Evolutionary conservation across 2,329 filamentous ascomycete species (phyloP), one percentile per base, ranked within the genome.

Genomic region (Xylariaceae sp.): DNA sequence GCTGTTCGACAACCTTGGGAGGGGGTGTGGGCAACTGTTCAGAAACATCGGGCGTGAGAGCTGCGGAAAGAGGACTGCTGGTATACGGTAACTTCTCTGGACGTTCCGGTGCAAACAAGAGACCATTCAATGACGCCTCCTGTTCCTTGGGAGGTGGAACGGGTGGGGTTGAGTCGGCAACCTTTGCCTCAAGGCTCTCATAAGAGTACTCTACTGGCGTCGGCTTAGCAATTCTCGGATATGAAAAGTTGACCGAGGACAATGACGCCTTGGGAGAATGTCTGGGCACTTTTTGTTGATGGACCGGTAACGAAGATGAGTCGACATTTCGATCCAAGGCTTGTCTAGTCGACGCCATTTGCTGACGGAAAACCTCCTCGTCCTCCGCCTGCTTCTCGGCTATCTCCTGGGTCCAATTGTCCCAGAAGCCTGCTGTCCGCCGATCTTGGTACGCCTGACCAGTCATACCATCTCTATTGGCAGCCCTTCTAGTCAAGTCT

Each of bases 401-500:
- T 49, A 69, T 75, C 74, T 72, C 58, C 8, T 60, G 51, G 4
- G 75, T 71, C 75, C 74, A 77, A 35, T 74, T 69, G n/a, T 77
- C 75, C 77, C 77, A 80, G 34, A 75, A 69, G 0, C 75, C 76
- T 1, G 75, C 75, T 39, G 69, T 73, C 8, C 85, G 78, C 47
- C 83, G 80, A 55, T 76, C 75, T 59, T 80, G 78, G 62, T 86
- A 82, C 61, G 85, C 82, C 56, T 83, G 80, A 53, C 80, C 78
- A 0, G 80, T 76, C 1, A 85, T 76, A 0, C 82, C 84, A 30
- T 83, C 80, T 64, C 84, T 80, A 37, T 82, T 79, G 30, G 80
- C 83, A 9, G 80, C 81, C 64, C 77, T 81, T 61, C 84, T 79
- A 48, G 78, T 80, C 11, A 82, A 84, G 66, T 89, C 86, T 64